These are phyloP conservation scores for Silene latifolia DNA, from an alignment of 148 eudicot genomes.

Conservation along the genomic window DNA sequence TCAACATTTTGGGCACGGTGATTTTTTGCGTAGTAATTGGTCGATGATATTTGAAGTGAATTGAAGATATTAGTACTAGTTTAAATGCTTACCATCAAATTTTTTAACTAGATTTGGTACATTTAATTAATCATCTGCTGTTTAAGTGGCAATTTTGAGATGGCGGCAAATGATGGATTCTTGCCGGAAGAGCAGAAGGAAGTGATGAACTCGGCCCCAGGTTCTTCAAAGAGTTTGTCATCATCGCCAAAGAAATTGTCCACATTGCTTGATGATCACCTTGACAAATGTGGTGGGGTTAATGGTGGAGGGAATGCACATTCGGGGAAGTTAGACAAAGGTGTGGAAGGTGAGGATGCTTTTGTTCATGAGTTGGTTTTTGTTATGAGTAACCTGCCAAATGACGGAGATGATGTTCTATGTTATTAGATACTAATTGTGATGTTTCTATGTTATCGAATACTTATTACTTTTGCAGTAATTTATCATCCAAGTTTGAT, in stretches of 20 bases:
- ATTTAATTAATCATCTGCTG: constrained; percentile 5
- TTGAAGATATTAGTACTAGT: no score
- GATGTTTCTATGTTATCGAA: no score
- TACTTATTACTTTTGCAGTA: no score
- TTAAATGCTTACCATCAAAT: background rate
- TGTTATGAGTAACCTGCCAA: no score
- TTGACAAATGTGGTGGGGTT: constrained; percentile 43
- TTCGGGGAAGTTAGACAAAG: constrained; percentile 70
- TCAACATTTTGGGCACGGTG: no score
- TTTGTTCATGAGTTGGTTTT: background rate
- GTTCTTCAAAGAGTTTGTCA: constrained; percentile 23
- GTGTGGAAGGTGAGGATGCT: constrained; percentile 64
- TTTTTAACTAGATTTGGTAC: constrained; percentile 9
- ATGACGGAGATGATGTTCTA: no score
- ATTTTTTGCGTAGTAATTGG: background rate
- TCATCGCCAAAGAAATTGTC: constrained; percentile 35
- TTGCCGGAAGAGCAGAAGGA: constrained; percentile 93
- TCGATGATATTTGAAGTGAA: no score
- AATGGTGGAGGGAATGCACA: constrained; percentile 50
- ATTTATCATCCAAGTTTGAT: no score
- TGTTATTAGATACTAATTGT: no score
- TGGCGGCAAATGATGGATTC: constrained; percentile 90
- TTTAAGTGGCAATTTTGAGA: constrained; percentile 25
- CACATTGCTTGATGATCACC: constrained; percentile 34
- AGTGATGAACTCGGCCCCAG: constrained; percentile 53